Base-by-base conservation (phyloP, 257 asterid species). In the Solanum lycopersicoides region DNA sequence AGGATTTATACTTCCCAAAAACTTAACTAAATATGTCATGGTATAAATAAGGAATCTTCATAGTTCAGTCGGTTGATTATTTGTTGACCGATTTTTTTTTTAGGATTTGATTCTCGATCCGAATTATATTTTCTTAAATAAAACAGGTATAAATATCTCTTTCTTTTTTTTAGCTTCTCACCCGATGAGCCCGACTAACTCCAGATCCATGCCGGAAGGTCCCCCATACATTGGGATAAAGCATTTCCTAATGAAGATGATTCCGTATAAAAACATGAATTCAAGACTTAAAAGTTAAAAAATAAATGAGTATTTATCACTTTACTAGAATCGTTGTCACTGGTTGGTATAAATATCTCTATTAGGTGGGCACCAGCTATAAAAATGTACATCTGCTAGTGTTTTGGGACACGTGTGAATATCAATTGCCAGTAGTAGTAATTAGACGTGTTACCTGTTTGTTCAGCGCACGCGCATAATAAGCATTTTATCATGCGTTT, bases 381-480 rank as follows among this genome's bases (percentile, higher is more conserved):
- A 75, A 23, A 39, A 39, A 75, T 23, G 32, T 42, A 77, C 23
- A 79, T 14, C 66, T 28, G 42, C 68, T 47, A 16, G 11, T 80
- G 3, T 80, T 47, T 80, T 34, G 85, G 68, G 85, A 30, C 11
- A 47, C 42, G 84, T 45, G 18, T 28, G 18, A 79, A 25, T 45
- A 45, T 20, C 6, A 28, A 16, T n/a, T 63, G 60, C 60, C 60
- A 53, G 23, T 53, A n/a, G 13, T 60, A 60, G 69, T 28, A 28
- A 28, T 23, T 60, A 23, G 30, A 23, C 63, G 34, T 82, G 1
- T 53, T 53, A 87, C 88, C 92, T 82, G 60, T 83, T 75, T 39
- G 15, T 30, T 20, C 87, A 35, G 79, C 71, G 8, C 90, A 87
- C 60, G 87, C 82, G 88, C 90, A 90, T 50, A 83, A 88, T 66